Base-by-base conservation (phyloP, 2,329 filamentous ascomycete species). In the Curvularia sp. region DNA sequence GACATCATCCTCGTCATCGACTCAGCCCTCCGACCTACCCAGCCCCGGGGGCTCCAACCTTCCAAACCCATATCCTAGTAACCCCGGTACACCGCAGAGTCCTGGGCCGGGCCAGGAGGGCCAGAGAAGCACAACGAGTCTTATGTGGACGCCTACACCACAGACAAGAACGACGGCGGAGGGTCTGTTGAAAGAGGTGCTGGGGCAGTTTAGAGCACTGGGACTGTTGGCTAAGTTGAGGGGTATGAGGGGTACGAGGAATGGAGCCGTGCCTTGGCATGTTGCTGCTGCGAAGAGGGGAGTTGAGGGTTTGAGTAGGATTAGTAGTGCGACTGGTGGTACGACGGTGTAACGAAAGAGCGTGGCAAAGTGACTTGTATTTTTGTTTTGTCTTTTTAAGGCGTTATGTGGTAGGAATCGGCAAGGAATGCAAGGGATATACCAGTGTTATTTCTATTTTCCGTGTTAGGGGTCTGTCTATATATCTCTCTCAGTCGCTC, bases 211-310 rank as follows among this genome's bases (percentile, higher is more conserved):
- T 70, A 79, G 90, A 43, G 87, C 85, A 0, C 73, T 95, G 61
- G 88, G 87, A 0, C 86, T 90, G 18, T 72, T 95, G 66, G 90
- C 89, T 1, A 83, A 87, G 62, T 85, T 88, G 22, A 85, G 89
- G 60, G 89, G 68, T 80, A 87, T 69, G 83, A 86, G 68, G 76
- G 82, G 60, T 80, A 86, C 60, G 53, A 82, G 79, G 49, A 86
- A 88, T 69, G 79, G 78, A 15, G 82, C 87, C n/a, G 79, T 90
- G 67, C 91, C 91, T 18, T 92, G 91, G 89, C 91, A 94, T 80
- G 80, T 94, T 59, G 88, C 87, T 12, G 88, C 86, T 18, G 90
- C 88, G 2, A 84, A 89, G 75, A 89, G 89, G 77, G 89, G 85
- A 2, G 87, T 88, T 4, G 81, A 85, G 72, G 88, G 84, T 20